Percentiles rank a stretch among this genome's conserved stretches.
Conservation (phyloP, 495 filamentous ascomycete species). For the Penicillium cataractarum region DNA sequence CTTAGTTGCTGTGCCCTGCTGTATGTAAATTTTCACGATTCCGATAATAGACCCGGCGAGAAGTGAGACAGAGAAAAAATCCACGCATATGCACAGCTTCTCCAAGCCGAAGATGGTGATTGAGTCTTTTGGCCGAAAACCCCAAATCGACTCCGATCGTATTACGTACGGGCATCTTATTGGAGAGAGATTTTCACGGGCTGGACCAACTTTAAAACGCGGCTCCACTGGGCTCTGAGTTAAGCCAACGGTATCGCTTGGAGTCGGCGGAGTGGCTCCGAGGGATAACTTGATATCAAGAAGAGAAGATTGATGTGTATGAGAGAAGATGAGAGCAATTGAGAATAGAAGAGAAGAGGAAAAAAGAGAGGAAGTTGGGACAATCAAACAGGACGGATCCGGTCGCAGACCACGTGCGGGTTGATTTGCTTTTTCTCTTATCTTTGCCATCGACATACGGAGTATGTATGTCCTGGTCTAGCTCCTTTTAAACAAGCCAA, state of each 20-base stretch:
- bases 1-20: neutral
- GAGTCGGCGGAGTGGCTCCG: constrained; percentile 3
- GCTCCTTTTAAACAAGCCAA: neutral
- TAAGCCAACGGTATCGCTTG: constrained; percentile 5
- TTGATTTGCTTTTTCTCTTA: neutral
- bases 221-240: constrained; percentile 3
- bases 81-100: neutral
- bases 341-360: neutral
- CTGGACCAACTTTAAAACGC: constrained; percentile 22
- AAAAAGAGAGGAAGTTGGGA: neutral
- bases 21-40: neutral
- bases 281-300: neutral
- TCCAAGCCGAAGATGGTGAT: constrained; percentile 22
- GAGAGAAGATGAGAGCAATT: neutral
- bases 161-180: constrained; percentile 32
- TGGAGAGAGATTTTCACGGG: constrained; percentile 26
- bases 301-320: neutral
- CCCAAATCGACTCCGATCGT: constrained; percentile 27
- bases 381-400: neutral
- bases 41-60: neutral
- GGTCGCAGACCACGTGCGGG: neutral
- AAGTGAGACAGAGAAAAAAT: constrained; percentile 4
- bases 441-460: neutral
- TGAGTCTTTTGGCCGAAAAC: constrained; percentile 32
- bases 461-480: constrained; percentile 4